Evolutionary conservation across 2,329 filamentous ascomycete species (phyloP).

Genomic region (Trichoderma sp.): DNA sequence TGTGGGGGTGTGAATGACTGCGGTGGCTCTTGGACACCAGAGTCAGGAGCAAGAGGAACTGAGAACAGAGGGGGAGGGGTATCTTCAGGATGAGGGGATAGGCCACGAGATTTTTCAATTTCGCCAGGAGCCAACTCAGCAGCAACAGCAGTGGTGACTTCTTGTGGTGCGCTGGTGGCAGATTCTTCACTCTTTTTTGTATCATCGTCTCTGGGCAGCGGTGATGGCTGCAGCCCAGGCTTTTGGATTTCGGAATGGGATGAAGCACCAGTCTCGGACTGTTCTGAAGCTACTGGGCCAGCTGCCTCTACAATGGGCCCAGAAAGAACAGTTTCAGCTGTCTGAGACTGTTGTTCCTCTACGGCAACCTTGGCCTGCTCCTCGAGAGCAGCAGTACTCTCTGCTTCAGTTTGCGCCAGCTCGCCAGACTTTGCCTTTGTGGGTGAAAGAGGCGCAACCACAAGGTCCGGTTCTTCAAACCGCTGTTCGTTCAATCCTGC

Average conservation of each 20-base stretch:
- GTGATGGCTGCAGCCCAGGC: neutral
- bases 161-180: slow-evolving; percentile 4
- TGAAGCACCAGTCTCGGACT: neutral
- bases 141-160: slow-evolving; percentile 21
- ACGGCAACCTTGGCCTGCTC: neutral
- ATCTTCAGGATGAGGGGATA: slow-evolving; percentile 61
- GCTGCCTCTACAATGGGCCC: neutral
- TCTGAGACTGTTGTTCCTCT: neutral
- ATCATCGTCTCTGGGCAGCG: neutral
- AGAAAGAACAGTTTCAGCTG: neutral
- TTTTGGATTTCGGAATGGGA: neutral
- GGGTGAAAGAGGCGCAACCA: slow-evolving; percentile 58
- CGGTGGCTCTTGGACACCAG: slow-evolving; percentile 27
- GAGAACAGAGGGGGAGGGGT: slow-evolving; percentile 61
- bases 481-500: slow-evolving; percentile 49
- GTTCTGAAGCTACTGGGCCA: neutral
- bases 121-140: slow-evolving; percentile 16
- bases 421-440: slow-evolving; percentile 33
- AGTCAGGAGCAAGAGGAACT: slow-evolving; percentile 29
- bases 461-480: slow-evolving; percentile 56
- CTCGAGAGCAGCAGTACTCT: neutral
- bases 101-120: slow-evolving; percentile 26
- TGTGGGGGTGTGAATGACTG: slow-evolving; percentile 1
- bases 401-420: neutral
- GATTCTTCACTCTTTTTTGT: slow-evolving; percentile 8